These are phyloP conservation scores for Candida namnaoensis DNA, from an alignment of 805 yeast species.

Conservation along the genomic window DNA sequence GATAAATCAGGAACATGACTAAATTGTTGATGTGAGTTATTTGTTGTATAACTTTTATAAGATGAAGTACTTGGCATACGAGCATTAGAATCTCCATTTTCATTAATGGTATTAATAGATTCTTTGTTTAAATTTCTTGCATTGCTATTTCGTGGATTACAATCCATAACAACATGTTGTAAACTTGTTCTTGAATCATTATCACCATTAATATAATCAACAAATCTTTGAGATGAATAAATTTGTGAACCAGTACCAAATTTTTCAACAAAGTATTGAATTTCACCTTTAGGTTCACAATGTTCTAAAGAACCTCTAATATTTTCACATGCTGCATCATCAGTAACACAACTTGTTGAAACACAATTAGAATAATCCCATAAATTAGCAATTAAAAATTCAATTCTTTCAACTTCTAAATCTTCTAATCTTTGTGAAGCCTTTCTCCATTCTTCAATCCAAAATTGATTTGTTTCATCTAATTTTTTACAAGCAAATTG, in stretches of 20 bases:
- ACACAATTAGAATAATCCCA: slow-evolving; percentile 75
- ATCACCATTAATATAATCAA: slow-evolving; percentile 46
- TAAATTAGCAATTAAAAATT: slow-evolving; percentile 57
- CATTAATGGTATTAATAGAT: no score
- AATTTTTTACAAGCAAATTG: slow-evolving; percentile 43
- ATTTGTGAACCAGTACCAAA: slow-evolving; percentile 62
- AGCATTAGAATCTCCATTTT: no score
- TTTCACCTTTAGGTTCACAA: slow-evolving; percentile 54
- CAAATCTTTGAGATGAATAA: slow-evolving; percentile 49
- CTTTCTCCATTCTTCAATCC: slow-evolving; percentile 66
- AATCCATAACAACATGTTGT: not conserved
- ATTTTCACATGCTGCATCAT: slow-evolving; percentile 69
- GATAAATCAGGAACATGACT: not conserved
- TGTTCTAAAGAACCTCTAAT: slow-evolving; percentile 61
- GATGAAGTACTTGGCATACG: not conserved
- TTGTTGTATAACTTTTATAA: not conserved
- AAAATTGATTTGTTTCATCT: slow-evolving; percentile 49
- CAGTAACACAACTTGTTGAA: slow-evolving; percentile 69
- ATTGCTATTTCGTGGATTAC: no score
- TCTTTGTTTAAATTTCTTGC: no score
- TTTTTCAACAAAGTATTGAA: slow-evolving; percentile 40
- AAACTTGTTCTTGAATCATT: slow-evolving; percentile 8
- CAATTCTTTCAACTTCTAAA: slow-evolving; percentile 66
- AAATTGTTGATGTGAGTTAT: not conserved
- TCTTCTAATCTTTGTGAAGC: slow-evolving; percentile 56